A percentile compares a stretch with the other conserved stretches of the same genome.
Evolutionary conservation across 2,329 filamentous ascomycete genomes (phyloP).

Genomic region (Madurella mycetomatis): DNA sequence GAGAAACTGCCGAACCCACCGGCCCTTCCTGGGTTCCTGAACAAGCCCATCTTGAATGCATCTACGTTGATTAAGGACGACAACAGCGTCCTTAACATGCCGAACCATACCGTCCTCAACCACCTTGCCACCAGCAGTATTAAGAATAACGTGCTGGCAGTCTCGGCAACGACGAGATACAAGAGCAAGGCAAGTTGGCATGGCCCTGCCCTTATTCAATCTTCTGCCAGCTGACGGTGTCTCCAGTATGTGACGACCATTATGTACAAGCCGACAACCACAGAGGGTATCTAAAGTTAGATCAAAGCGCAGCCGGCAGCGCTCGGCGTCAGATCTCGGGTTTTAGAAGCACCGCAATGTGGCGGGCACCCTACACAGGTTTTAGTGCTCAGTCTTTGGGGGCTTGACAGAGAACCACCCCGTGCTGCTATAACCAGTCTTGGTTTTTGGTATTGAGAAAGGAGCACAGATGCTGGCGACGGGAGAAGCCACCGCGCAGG

Average conservation of each 20-base stretch:
- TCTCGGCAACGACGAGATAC: slow-evolving; percentile 95
- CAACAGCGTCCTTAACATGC: slow-evolving; percentile 93
- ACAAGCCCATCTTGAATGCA: slow-evolving; percentile 91
- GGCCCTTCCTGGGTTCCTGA: slow-evolving; percentile 81
- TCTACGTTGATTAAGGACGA: slow-evolving; percentile 93
- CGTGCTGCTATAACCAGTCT: neutral
- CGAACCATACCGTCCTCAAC: slow-evolving; percentile 94
- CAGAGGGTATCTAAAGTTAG: slow-evolving; percentile 40
- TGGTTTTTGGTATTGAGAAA: neutral
- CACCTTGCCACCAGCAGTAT: slow-evolving; percentile 97
- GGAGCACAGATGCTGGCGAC: neutral
- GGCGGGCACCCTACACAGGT: too few species aligned
- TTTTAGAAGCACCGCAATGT: too few species aligned
- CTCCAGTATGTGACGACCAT: slow-evolving; percentile 91
- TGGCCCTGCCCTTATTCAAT: neutral
- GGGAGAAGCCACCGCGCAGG: neutral
- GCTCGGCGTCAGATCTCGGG: too few species aligned
- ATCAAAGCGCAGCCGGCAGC: neutral
- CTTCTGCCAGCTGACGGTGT: slow-evolving; percentile 18
- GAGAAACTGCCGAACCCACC: slow-evolving; percentile 80
- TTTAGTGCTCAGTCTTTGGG: neutral
- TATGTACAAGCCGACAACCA: slow-evolving; percentile 83
- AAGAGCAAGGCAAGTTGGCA: slow-evolving; percentile 73
- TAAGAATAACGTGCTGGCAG: slow-evolving; percentile 91
- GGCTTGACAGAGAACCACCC: neutral